phyloP scores from a whole-genome alignment of 1,284 basidiomycete species.

The Trametes versicolor region DNA sequence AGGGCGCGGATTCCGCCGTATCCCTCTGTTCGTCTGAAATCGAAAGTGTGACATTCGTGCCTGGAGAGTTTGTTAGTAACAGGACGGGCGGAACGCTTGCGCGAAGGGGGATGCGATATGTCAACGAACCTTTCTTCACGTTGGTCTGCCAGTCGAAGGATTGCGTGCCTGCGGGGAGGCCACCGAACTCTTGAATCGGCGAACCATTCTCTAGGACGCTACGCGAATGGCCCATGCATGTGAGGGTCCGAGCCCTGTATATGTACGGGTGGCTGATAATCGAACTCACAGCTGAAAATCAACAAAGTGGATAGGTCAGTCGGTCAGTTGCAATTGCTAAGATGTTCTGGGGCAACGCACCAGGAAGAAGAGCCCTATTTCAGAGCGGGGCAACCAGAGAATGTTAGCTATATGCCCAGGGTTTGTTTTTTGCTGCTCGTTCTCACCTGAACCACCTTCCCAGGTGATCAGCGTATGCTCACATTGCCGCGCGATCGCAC shows the following conservation, averaged over 20 bases:
- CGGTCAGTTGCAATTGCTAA: too few species aligned
- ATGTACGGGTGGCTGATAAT: background rate
- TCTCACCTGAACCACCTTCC: constrained; percentile 1
- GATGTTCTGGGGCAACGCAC: background rate
- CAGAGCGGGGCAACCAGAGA: background rate
- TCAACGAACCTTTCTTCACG: background rate
- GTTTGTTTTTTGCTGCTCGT: background rate
- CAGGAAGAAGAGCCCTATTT: constrained; percentile 15
- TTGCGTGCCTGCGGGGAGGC: constrained; percentile 2
- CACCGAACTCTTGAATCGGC: constrained; percentile 14
- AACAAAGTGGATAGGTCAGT: background rate
- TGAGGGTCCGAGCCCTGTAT: too few species aligned
- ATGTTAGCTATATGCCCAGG: too few species aligned
- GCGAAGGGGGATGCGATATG: too few species aligned
- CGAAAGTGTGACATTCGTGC: background rate
- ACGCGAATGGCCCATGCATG: background rate
- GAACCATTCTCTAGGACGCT: background rate
- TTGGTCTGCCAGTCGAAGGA: constrained; percentile 11
- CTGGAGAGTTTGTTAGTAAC: background rate
- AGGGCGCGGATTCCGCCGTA: background rate
- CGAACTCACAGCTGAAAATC: background rate
- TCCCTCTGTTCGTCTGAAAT: constrained; percentile 3
- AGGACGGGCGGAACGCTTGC: too few species aligned
- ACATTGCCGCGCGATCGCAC: background rate
- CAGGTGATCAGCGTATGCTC: background rate